phyloP scores from a whole-genome alignment of 306 rosid genomes.

The Acmispon strigosus region DNA sequence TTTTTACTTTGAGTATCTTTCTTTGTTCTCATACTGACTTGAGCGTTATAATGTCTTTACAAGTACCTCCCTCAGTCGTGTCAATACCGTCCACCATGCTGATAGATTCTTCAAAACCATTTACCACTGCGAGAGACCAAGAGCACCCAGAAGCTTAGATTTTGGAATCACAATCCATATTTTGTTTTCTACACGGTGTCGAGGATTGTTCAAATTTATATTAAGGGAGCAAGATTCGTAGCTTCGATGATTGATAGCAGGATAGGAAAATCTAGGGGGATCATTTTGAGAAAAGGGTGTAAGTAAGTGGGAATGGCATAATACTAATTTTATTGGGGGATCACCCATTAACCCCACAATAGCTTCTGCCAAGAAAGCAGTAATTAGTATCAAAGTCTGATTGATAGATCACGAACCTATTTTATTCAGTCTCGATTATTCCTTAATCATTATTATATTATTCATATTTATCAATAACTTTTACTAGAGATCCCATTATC shows the following conservation, averaged over 20 bases:
- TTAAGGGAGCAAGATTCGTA: not conserved
- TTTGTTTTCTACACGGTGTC: no score
- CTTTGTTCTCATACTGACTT: no score
- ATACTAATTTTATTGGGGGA: not conserved
- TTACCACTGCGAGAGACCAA: no score
- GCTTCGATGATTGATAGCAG: not conserved
- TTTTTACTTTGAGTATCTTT: no score
- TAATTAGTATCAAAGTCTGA: not conserved
- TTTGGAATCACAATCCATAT: no score
- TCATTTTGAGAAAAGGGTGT: not conserved
- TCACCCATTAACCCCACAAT: not conserved
- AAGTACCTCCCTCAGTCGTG: no score
- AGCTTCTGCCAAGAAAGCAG: not conserved
- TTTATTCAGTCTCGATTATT: not conserved
- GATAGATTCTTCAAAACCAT: no score
- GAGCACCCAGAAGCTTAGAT: no score
- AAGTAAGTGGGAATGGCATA: constrained; percentile 13
- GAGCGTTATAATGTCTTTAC: no score
- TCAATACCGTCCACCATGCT: no score
- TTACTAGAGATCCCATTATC: no score
- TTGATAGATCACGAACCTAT: not conserved
- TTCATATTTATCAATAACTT: not conserved
- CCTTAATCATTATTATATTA: not conserved
- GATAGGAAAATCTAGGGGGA: not conserved
- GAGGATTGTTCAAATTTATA: no score